A percentile compares a stretch with the other conserved stretches of the same genome.
Evolutionary conservation across 192 early-diverging fungal species (phyloP).

Genomic region (Phycomyces nitens): DNA sequence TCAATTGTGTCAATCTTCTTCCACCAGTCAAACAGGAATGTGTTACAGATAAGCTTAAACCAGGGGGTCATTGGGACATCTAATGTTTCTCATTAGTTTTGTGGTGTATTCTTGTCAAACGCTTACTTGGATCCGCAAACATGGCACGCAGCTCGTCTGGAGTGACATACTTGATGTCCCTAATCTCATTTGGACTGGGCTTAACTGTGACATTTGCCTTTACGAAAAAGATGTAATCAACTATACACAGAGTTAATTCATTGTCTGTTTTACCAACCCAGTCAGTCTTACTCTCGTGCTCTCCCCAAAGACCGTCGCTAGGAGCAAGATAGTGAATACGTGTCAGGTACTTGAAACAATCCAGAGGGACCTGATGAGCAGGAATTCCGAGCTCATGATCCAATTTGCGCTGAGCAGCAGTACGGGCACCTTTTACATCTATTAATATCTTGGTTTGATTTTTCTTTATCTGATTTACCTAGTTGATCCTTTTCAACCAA

Average conservation of each 20-base stretch:
- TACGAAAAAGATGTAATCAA: slow-evolving; percentile 94
- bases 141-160: slow-evolving; percentile 76
- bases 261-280: too few species aligned
- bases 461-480: slow-evolving; percentile 36
- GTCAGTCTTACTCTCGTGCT: slow-evolving; percentile 87
- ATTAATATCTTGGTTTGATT: neutral
- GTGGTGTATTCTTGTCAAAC: neutral
- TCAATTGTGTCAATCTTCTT: slow-evolving; percentile 72
- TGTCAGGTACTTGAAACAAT: slow-evolving; percentile 86
- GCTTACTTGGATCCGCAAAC: slow-evolving; percentile 60
- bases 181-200: slow-evolving; percentile 90
- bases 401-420: slow-evolving; percentile 91
- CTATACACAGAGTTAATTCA: slow-evolving; percentile 24
- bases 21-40: slow-evolving; percentile 98
- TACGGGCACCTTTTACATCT: slow-evolving; percentile 60
- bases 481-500: slow-evolving; percentile 74
- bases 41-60: slow-evolving; percentile 91
- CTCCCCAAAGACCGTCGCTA: slow-evolving; percentile 97
- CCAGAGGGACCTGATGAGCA: slow-evolving; percentile 72
- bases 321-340: slow-evolving; percentile 94
- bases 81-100: slow-evolving; percentile 15
- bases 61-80: slow-evolving; percentile 86
- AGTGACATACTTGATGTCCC: slow-evolving; percentile 75
- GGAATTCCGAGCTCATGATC: slow-evolving; percentile 94
- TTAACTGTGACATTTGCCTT: slow-evolving; percentile 69